phyloP scores from a whole-genome alignment of 2,329 filamentous ascomycete species.

The Fonsecaea nubica region DNA sequence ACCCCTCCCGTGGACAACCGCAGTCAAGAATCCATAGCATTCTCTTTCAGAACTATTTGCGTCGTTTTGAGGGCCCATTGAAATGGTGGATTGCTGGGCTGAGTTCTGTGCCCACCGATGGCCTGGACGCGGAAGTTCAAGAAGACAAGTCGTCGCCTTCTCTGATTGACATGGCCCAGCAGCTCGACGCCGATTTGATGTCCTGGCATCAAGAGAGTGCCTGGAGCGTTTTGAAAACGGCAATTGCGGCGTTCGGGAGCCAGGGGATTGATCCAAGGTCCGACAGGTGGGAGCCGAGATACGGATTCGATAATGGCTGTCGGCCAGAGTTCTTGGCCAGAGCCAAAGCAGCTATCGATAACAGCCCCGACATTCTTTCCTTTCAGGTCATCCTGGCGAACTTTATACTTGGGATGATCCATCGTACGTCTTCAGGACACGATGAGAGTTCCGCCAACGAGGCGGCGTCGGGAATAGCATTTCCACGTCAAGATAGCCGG shows the following conservation, averaged over 20 bases:
- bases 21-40: background rate
- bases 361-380: background rate
- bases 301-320: background rate
- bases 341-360: background rate
- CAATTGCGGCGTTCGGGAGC: background rate
- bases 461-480: background rate
- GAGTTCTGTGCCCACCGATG: background rate
- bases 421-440: background rate
- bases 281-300: background rate
- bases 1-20: background rate
- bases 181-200: background rate
- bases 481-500: background rate
- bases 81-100: background rate
- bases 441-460: background rate
- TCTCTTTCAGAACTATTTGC: background rate
- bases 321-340: background rate
- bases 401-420: background rate
- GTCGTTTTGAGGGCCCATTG: background rate
- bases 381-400: slow-evolving; percentile 1
- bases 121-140: background rate
- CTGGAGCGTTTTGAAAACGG: background rate
- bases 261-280: background rate
- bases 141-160: background rate
- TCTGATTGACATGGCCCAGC: background rate
- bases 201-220: background rate